Base-by-base conservation (phyloP, 1,284 basidiomycete species). In the Ustilago curta region DNA sequence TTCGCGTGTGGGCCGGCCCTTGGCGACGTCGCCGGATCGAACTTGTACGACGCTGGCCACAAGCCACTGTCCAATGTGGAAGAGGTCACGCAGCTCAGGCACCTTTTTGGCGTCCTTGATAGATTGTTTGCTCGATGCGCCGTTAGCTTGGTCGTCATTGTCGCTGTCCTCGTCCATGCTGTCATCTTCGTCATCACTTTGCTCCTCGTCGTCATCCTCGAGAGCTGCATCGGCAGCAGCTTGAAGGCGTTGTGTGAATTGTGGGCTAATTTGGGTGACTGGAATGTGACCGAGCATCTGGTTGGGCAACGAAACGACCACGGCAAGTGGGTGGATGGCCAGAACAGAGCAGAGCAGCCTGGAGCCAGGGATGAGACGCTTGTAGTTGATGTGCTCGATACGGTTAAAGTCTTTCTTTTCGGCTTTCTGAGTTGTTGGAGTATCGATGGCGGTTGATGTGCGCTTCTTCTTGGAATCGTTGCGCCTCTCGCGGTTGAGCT, bases 231-330 rank as follows among this genome's bases (percentile, higher is more conserved):
- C 84, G 23, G 84, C 78, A 29, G 83, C 83, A 31, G 80, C 73
- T 39, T 86, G 85, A 2, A 90, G 88, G 18, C 89, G 87, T 25
- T 87, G 80, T 3, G 95, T 98, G 69, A 96, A 89, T 76, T 92
- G 90, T 16, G 89, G 86, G n/a, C 95, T 94, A 68, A 99, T 90
- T 85, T 95, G 91, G 35, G 95, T 98, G 78, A 99, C 95, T 11
- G 97, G 96, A 27, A 99, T 89, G 86, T 99, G 95, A 4, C 90
- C 97, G 73, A 95, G 90, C 44, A 99, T 90, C 87, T 99, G 96
- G 84, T 95, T 93, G 23, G 97, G 96, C 23, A 99, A 88, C 8
- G 95, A 97, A 25, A 99, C 88, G 62, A 99, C 90, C 45, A 99
- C 89, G 49, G 93, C 93, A 25, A 99, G 90, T 4, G 96, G 93